Evolutionary conservation across 805 yeast species (phyloP).

Genomic region (Komagataella ulmi): DNA sequence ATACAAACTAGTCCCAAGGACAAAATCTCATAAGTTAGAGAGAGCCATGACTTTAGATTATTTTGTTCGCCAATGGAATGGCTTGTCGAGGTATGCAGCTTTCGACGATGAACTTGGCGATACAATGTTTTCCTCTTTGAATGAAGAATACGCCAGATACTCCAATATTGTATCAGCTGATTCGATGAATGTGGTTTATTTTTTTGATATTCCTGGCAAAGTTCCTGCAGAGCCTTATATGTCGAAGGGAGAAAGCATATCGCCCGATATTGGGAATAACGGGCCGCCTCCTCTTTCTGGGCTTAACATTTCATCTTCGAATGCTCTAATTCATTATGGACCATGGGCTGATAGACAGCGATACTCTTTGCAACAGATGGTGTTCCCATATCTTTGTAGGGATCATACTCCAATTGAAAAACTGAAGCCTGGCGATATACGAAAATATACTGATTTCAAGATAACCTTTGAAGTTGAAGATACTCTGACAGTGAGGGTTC

Average conservation of each 20-base stretch:
- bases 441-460: slow-evolving; percentile 46
- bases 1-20: slow-evolving; percentile 1
- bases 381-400: slow-evolving; percentile 56
- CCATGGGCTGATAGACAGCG: slow-evolving; percentile 94
- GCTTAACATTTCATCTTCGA: slow-evolving; percentile 39
- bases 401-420: slow-evolving; percentile 30
- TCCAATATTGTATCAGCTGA: slow-evolving; percentile 57
- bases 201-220: slow-evolving; percentile 60
- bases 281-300: slow-evolving; percentile 51
- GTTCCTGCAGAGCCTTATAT: slow-evolving; percentile 14
- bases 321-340: slow-evolving; percentile 70
- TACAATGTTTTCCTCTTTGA: slow-evolving; percentile 20
- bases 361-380: slow-evolving; percentile 41
- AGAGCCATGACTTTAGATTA: slow-evolving; percentile 9
- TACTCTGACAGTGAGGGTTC: slow-evolving; percentile 58
- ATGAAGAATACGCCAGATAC: slow-evolving; percentile 73
- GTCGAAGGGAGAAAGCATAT: slow-evolving; percentile 16
- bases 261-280: slow-evolving; percentile 42
- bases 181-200: slow-evolving; percentile 38
- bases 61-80: slow-evolving; percentile 47
- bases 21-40: slow-evolving; percentile 3
- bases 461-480: slow-evolving; percentile 46
- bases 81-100: slow-evolving; percentile 57
- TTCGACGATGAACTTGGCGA: slow-evolving; percentile 20
- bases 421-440: slow-evolving; percentile 31